Conservation (phyloP, 2,329 filamentous ascomycete species). For the Cucurbitaria berberidis region DNA sequence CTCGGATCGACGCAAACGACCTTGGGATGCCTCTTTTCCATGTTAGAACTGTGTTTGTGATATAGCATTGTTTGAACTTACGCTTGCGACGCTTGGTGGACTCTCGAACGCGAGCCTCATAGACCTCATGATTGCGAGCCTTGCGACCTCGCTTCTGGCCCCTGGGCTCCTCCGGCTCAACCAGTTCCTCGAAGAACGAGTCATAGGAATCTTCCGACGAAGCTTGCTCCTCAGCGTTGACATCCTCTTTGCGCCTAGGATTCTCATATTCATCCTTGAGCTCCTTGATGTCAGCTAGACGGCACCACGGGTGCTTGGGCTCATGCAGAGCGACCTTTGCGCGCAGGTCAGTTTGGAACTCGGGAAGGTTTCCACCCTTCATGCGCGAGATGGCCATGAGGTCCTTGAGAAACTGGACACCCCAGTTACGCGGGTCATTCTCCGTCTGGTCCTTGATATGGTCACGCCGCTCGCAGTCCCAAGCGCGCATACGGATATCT, state of each 20-base stretch:
- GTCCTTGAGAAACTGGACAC: conserved; percentile 46
- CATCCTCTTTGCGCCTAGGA: conserved; percentile 20
- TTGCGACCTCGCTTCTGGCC: conserved; percentile 25
- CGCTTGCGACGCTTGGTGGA: conserved; percentile 30
- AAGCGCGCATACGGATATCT: conserved; percentile 47
- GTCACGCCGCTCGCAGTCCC: conserved; percentile 44
- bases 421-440: conserved; percentile 46
- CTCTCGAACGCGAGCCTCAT: conserved; percentile 35
- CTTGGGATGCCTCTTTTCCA: conserved; percentile 12
- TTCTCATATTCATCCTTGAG: conserved; percentile 39
- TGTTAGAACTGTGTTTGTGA: conserved; percentile 5
- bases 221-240: conserved; percentile 11
- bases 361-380: conserved; percentile 30
- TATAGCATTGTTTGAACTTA: conserved; percentile 11
- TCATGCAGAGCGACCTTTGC: conserved; percentile 33
- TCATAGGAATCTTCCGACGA: conserved; percentile 30
- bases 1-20: conserved; percentile 37
- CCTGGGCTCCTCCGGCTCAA: conserved; percentile 30
- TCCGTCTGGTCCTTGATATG: conserved; percentile 43
- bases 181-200: conserved; percentile 39
- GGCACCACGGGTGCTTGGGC: conserved; percentile 39
- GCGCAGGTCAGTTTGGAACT: conserved; percentile 35
- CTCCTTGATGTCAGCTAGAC: conserved; percentile 39
- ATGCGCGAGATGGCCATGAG: conserved; percentile 40
- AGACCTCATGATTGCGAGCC: conserved; percentile 33